Base-by-base conservation (phyloP, 176 grass and related monocot genomes). In the Themeda triandra region DNA sequence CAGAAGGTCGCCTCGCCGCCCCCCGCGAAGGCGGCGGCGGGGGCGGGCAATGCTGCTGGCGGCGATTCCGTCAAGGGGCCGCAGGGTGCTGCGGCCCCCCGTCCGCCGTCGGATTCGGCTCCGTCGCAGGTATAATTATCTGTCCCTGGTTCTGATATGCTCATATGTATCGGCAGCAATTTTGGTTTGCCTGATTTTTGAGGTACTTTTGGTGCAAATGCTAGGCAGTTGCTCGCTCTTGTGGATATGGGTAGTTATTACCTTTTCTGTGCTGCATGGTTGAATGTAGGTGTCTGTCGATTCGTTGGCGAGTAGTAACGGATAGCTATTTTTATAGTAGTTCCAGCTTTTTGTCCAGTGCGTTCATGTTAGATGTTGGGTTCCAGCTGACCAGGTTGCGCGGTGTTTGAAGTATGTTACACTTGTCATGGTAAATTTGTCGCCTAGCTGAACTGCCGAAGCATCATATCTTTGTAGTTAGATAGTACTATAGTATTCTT, bases 71-170 rank as follows among this genome's bases (percentile, higher is more conserved):
- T 23, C 2, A 78, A 85, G 76, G 88, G 76, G 18, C 10, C 49
- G 74, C 78, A 73, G 62, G 73, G 30, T 8, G n/a, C n/a, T n/a
- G n/a, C n/a, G n/a, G n/a, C n/a, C n/a, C 37, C 67, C 17, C 51
- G 78, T 48, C 15, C 46, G 6, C 78, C 45, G 3, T 68, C 45
- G 2, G 56, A 35, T 76, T 73, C 44, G 4, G 66, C 44, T 77
- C 76, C 75, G 10, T 62, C 53, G 41, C 90, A 89, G 87, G 87
- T 92, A 87, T 80, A 29, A 58, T n/a, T n/a, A n/a, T 73, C 75
- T 48, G 35, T 18, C 1, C 7, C 36, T 66, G 6, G 58, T 73
- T 23, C 41, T 4, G 17, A 59, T 78, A n/a, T 46, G 23, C 29
- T 24, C 21, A 46, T 82, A 33, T 45, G 27, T 24, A 25, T 45